Evolutionary conservation across 208 protist genomes (phyloP).

Genomic region (Leishmania gerbilli): DNA sequence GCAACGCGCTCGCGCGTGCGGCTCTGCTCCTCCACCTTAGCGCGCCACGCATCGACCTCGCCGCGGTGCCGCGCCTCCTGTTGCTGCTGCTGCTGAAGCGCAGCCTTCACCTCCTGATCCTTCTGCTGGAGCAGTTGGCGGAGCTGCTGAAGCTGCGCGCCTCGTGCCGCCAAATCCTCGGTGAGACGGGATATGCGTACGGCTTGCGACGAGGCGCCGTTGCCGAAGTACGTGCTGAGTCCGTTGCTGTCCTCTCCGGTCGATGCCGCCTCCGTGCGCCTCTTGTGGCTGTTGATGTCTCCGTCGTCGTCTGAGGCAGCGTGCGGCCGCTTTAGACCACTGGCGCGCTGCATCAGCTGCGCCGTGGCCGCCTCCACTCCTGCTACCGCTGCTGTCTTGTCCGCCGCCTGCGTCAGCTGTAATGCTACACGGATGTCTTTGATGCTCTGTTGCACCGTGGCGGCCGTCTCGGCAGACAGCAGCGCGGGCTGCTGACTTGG

Average conservation of each 20-base stretch:
- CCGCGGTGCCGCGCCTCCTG: slow-evolving; percentile 39
- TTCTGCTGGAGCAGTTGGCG: slow-evolving; percentile 63
- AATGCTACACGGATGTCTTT: slow-evolving; percentile 46
- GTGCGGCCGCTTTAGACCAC: slow-evolving; percentile 29
- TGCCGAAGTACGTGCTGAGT: slow-evolving; percentile 15
- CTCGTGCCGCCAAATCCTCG: slow-evolving; percentile 28
- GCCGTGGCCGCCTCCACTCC: slow-evolving; percentile 1
- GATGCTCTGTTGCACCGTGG: slow-evolving; percentile 45
- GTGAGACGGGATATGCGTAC: slow-evolving; percentile 34
- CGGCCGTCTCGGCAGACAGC: slow-evolving; percentile 41
- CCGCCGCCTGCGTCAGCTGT: slow-evolving; percentile 8
- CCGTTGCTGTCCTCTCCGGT: slow-evolving; percentile 7
- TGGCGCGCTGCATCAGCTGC: slow-evolving; percentile 9
- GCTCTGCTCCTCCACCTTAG: slow-evolving; percentile 58
- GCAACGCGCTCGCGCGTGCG: slow-evolving; percentile 41
- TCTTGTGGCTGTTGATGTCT: not conserved
- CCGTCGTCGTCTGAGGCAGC: slow-evolving; percentile 13
- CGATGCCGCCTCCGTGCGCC: slow-evolving; percentile 4
- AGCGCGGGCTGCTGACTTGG: slow-evolving; percentile 31
- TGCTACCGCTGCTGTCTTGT: not conserved
- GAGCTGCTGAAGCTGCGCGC: slow-evolving; percentile 48
- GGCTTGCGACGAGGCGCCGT: slow-evolving; percentile 22
- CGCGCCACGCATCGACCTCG: slow-evolving; percentile 47
- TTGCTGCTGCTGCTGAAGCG: slow-evolving; percentile 52
- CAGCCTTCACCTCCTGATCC: slow-evolving; percentile 52